Conservation (phyloP, 1,284 basidiomycete genomes). For the Puccinia hordei region DNA sequence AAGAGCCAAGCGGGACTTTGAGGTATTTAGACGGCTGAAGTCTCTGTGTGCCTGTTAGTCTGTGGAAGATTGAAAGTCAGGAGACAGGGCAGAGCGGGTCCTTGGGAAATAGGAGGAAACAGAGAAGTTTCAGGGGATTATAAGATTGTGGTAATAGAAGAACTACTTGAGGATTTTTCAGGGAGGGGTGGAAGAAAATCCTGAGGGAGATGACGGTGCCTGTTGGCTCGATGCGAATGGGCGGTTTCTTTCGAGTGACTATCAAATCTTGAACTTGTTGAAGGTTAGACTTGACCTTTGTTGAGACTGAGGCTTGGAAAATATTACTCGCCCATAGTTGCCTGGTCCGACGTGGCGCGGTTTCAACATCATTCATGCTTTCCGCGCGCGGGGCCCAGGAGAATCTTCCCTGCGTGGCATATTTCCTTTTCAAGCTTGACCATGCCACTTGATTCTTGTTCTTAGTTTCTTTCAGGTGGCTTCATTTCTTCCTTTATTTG, state of each 20-base stretch:
- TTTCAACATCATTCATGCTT: too few species aligned
- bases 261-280: not conserved
- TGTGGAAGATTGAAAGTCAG: not conserved
- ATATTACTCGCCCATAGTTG: too few species aligned
- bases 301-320: too few species aligned
- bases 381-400: too few species aligned
- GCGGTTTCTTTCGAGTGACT: not conserved
- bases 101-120: not conserved
- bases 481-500: too few species aligned
- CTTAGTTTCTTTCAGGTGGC: too few species aligned
- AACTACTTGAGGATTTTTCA: not conserved
- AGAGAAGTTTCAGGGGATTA: conserved; percentile 8
- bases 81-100: not conserved
- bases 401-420: too few species aligned
- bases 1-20: not conserved
- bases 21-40: not conserved
- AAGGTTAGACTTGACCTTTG: too few species aligned
- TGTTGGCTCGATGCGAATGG: too few species aligned
- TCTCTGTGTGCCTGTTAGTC: not conserved
- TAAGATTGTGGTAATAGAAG: not conserved
- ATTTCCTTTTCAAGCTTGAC: too few species aligned
- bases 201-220: not conserved
- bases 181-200: not conserved
- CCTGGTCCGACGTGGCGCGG: too few species aligned
- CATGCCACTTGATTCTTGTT: too few species aligned